These are phyloP conservation scores for Wickerhamiella kurtzmanii DNA, from an alignment of 805 yeast species.

Conservation along the genomic window DNA sequence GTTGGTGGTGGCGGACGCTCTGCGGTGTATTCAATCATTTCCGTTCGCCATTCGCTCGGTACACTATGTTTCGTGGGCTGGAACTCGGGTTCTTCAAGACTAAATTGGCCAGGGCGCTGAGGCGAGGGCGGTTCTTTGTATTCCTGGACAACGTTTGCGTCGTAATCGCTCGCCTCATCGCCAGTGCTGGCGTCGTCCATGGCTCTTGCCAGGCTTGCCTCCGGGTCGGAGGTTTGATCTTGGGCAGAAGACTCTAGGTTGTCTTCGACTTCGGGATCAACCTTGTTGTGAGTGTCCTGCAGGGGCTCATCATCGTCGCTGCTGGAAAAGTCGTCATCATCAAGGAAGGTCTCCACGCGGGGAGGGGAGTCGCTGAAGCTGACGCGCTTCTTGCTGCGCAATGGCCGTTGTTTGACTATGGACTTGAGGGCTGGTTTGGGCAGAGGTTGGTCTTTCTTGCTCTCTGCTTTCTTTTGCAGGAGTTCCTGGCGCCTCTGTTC, in stretches of 20 bases:
- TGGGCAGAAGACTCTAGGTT: too few relatives aligned
- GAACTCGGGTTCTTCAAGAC: background rate
- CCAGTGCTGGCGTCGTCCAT: background rate
- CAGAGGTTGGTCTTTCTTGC: too few relatives aligned
- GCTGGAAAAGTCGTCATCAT: background rate
- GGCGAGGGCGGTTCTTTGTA: background rate
- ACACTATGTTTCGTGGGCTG: background rate
- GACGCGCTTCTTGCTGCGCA: slow-evolving; percentile 16
- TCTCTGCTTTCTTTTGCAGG: background rate
- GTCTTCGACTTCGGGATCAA: too few relatives aligned
- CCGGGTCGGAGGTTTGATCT: too few relatives aligned
- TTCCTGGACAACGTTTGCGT: background rate
- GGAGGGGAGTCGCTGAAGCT: slow-evolving; percentile 18
- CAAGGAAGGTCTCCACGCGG: slow-evolving; percentile 4
- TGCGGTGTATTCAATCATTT: background rate
- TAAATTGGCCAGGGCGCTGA: background rate
- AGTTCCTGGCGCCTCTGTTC: slow-evolving; percentile 3
- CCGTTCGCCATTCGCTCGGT: background rate
- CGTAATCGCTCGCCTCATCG: background rate
- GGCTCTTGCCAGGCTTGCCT: background rate
- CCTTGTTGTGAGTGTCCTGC: background rate
- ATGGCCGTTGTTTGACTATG: slow-evolving; percentile 17
- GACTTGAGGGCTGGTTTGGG: slow-evolving; percentile 14
- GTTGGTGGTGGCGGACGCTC: too few relatives aligned
- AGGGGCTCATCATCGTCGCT: background rate